Conservation (phyloP, 768 basidiomycete species). For the Amanita subjunquillea region DNA sequence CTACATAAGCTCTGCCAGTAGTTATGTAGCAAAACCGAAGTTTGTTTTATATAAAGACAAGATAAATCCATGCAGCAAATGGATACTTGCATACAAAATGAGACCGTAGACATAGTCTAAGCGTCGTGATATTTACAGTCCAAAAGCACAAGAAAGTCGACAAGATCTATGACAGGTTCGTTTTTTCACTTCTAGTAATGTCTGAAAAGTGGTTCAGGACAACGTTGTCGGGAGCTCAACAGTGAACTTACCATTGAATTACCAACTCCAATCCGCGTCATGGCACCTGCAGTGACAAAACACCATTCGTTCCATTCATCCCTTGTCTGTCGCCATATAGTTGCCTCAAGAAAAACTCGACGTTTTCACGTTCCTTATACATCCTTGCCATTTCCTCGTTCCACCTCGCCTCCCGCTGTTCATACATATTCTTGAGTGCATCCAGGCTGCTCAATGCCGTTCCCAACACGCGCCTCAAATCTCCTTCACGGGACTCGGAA, state of each 20-base stretch:
- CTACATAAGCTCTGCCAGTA: too few relatives aligned
- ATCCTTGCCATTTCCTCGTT: conserved; percentile 58
- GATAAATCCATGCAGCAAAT: too few relatives aligned
- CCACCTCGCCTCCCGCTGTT: conserved; percentile 60
- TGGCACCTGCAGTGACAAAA: background rate
- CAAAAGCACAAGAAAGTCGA: too few relatives aligned
- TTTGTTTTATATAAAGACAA: too few relatives aligned
- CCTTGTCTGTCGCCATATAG: conserved; percentile 33
- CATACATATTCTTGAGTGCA: conserved; percentile 54
- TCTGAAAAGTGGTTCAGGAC: too few relatives aligned
- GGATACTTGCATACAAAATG: too few relatives aligned
- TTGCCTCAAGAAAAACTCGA: conserved; percentile 58
- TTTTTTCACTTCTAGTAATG: too few relatives aligned
- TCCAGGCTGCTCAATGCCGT: conserved; percentile 59
- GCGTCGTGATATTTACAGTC: too few relatives aligned
- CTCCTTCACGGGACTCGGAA: conserved; percentile 46
- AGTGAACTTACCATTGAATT: background rate
- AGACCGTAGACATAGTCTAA: too few relatives aligned
- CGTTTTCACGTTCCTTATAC: conserved; percentile 54
- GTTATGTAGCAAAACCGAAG: too few relatives aligned
- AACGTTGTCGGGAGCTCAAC: too few relatives aligned
- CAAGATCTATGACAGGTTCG: too few relatives aligned
- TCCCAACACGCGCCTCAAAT: conserved; percentile 59
- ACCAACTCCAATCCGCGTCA: background rate
- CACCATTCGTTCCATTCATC: background rate